phyloP scores from a whole-genome alignment of 2,329 filamentous ascomycete genomes.

The Endoconidiophora laricicola region DNA sequence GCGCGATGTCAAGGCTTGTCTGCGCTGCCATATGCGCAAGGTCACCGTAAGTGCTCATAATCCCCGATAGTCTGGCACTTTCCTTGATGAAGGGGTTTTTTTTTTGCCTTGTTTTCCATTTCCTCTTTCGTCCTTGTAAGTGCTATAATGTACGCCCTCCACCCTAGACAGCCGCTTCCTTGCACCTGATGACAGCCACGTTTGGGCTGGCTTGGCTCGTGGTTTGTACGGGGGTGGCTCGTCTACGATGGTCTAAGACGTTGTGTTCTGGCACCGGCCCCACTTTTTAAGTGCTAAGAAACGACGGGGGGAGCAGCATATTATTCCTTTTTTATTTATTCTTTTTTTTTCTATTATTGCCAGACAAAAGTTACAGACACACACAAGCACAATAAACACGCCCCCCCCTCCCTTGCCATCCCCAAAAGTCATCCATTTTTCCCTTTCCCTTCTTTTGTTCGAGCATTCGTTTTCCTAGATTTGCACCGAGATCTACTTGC shows the following conservation, averaged over 20 bases:
- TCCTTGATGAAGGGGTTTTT: too few relatives aligned
- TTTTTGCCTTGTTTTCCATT: background rate
- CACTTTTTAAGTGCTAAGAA: background rate
- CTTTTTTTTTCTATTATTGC: background rate
- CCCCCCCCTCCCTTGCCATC: conserved; percentile 3
- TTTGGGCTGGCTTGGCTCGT: background rate
- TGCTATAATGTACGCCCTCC: background rate
- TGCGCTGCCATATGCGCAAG: conserved; percentile 31
- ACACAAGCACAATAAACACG: background rate
- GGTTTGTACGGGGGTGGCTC: conserved; percentile 6
- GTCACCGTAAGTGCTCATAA: conserved; percentile 24
- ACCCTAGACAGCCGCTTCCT: background rate
- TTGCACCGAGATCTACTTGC: too few relatives aligned
- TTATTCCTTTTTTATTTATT: too few relatives aligned
- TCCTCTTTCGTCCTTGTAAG: background rate
- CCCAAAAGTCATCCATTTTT: background rate
- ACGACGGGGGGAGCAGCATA: too few relatives aligned
- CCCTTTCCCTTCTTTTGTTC: background rate
- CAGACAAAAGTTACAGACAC: too few relatives aligned
- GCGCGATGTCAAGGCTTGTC: conserved; percentile 31
- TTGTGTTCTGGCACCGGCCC: background rate
- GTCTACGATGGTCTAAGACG: background rate
- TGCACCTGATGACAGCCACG: too few relatives aligned
- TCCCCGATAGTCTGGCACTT: background rate
- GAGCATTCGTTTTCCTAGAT: too few relatives aligned